Percentiles rank a stretch among this genome's conserved stretches.
phyloP scores from a whole-genome alignment of 345 rosid species.

The Arabidopsis arenosa region DNA sequence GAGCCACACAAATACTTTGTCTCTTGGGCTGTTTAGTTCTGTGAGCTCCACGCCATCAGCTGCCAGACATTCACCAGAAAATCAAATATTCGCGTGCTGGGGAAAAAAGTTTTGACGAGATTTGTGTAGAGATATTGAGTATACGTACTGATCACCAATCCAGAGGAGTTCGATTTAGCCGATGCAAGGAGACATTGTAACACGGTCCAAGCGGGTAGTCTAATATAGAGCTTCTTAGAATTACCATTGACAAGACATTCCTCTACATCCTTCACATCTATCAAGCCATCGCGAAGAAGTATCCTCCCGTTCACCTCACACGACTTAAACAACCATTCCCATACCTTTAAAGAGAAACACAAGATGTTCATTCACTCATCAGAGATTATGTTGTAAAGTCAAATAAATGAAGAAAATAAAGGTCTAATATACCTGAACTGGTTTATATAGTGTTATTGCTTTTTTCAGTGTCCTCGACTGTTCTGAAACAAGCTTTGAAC shows the following conservation, averaged over 20 bases:
- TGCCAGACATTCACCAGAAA: conserved; percentile 31
- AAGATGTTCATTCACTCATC: not conserved
- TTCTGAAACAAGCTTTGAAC: conserved; percentile 55
- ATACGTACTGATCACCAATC: conserved; percentile 70
- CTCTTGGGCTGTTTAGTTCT: conserved; percentile 61
- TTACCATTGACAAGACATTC: conserved; percentile 65
- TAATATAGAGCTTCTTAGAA: conserved; percentile 60
- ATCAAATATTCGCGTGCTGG: conserved; percentile 3
- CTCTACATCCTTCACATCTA: conserved; percentile 68
- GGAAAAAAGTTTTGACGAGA: not conserved
- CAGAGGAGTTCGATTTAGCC: conserved; percentile 66
- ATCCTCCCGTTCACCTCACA: conserved; percentile 80
- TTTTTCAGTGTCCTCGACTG: conserved; percentile 62
- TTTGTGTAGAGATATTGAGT: conserved; percentile 2
- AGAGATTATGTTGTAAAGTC: not conserved
- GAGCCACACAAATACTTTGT: conserved; percentile 73
- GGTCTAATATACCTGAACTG: conserved; percentile 60
- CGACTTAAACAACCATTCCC: conserved; percentile 92
- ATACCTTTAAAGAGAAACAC: conserved; percentile 55
- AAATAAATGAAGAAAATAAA: not conserved
- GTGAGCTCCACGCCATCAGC: conserved; percentile 75
- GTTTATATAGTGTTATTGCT: conserved; percentile 64
- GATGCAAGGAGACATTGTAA: conserved; percentile 74
- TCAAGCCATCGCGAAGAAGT: conserved; percentile 63
- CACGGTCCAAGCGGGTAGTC: conserved; percentile 76